Evolutionary conservation across 805 yeast genomes (phyloP).

Genomic region (Barnettozyma sucrosica): DNA sequence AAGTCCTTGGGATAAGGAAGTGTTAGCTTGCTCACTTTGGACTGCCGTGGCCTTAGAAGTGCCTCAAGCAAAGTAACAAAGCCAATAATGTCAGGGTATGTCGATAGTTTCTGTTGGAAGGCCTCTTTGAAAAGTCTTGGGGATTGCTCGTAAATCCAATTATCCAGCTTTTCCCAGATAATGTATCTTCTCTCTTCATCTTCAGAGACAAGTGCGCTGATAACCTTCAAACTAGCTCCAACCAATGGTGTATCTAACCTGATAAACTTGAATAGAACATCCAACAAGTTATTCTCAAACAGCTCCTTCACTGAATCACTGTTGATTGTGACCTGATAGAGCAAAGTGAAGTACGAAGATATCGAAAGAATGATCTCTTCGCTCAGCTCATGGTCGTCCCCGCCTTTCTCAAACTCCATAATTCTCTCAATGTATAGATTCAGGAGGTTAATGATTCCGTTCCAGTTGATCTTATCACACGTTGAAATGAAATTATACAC

Average conservation of each 20-base stretch:
- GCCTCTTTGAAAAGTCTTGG: slow-evolving; percentile 36
- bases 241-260: slow-evolving; percentile 41
- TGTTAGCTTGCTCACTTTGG: slow-evolving; percentile 33
- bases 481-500: slow-evolving; percentile 42
- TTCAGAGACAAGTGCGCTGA: slow-evolving; percentile 52
- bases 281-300: slow-evolving; percentile 27
- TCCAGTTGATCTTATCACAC: slow-evolving; percentile 46
- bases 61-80: slow-evolving; percentile 47
- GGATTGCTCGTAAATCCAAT: slow-evolving; percentile 48
- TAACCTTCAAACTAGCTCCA: slow-evolving; percentile 51
- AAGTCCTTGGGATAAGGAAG: slow-evolving; percentile 57
- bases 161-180: slow-evolving; percentile 67
- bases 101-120: slow-evolving; percentile 41
- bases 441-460: slow-evolving; percentile 46
- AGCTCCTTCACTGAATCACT: slow-evolving; percentile 29
- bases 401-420: slow-evolving; percentile 28
- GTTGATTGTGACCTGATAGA: slow-evolving; percentile 46
- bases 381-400: slow-evolving; percentile 53
- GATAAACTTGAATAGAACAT: slow-evolving; percentile 39
- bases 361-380: slow-evolving; percentile 76
- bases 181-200: slow-evolving; percentile 35
- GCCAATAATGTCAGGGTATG: slow-evolving; percentile 53
- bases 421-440: slow-evolving; percentile 46
- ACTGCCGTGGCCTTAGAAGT: slow-evolving; percentile 27
- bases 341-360: slow-evolving; percentile 65